Conservation (phyloP, 139 green algal genomes). For the Pleodorina starrii region DNA sequence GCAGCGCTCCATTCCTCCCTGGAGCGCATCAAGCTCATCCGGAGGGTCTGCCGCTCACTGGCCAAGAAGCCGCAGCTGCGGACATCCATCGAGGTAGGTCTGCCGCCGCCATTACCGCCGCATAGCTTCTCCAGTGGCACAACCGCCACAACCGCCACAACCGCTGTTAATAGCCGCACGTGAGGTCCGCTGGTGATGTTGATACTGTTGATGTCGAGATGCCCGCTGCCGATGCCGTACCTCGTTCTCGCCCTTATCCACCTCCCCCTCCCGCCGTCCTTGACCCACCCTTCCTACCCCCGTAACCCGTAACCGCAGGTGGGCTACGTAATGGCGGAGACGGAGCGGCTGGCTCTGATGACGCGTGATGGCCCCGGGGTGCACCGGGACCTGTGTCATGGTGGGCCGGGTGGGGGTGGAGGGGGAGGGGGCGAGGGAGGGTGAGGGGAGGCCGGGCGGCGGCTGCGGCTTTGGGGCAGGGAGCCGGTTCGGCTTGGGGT, state of each 20-base stretch:
- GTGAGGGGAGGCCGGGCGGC: no score
- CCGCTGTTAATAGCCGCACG: no score
- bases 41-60: slow-evolving; percentile 37
- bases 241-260: background rate
- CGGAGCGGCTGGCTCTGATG: slow-evolving; percentile 34
- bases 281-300: background rate
- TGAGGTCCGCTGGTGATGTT: no score
- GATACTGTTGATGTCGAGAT: no score
- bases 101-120: no score
- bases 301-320: slow-evolving; percentile 7
- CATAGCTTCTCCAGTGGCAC: no score
- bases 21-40: slow-evolving; percentile 53
- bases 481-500: no score
- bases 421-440: no score
- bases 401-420: background rate
- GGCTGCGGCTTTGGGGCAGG: no score
- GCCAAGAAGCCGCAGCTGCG: slow-evolving; percentile 52
- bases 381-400: slow-evolving; percentile 66
- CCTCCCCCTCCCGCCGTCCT: no score
- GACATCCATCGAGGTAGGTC: slow-evolving; percentile 48
- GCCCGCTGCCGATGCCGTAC: no score
- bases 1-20: slow-evolving; percentile 58
- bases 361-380: slow-evolving; percentile 39
- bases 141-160: no score
- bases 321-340: slow-evolving; percentile 46